Evolutionary conservation across 306 rosid species (phyloP), one percentile per base, ranked within the genome.

Genomic region (Prunus padus): DNA sequence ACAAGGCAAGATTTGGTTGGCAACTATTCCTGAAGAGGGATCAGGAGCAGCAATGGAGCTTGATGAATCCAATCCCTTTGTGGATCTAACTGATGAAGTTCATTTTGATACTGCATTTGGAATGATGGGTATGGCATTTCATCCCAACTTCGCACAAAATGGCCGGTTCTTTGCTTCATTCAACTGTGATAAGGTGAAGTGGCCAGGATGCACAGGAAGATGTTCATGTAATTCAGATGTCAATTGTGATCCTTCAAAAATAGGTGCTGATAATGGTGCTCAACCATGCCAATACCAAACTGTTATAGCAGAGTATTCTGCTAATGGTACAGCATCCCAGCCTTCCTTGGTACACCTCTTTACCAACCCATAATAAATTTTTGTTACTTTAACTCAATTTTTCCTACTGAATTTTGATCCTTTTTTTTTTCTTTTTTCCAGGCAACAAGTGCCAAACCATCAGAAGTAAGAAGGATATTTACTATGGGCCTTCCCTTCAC

Each of bases 51-150:
- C 46, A 33, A 33, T 92, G 85, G 82, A 50, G 62, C 67, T 96
- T 71, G 92, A 89, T 77, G 92, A 87, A 66, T 85, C 97, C 22
- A 83, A 85, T 76, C 94, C 99, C 9, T 96, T 96, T 83, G 82
- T 92, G 66, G 99, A 96, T 86, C 84, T 92, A 65, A 96, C 97
- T 13, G 99, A 96, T 73, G 86, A 76, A 66, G 94, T 96, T 76
- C 76, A 89, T 79, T 85, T 88, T 15, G 97, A 92, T 64, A 85
- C 92, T 69, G 52, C 10, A 54, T 90, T 90, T 80, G 99, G 99
- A 60, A 83, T 92, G 97, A 88, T 96, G 98, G 97, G 99, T 16
- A 87, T 96, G 84, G 92, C 98, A 44, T 96, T 96, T 86, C 99
- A 96, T 83, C 99, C 98, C 2, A 76, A 92, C 59, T 96, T 96